Percentiles rank a stretch among this genome's conserved stretches.
These are phyloP conservation scores for Angomonas desouzai DNA, from an alignment of 208 protist species.

Conservation along the genomic window DNA sequence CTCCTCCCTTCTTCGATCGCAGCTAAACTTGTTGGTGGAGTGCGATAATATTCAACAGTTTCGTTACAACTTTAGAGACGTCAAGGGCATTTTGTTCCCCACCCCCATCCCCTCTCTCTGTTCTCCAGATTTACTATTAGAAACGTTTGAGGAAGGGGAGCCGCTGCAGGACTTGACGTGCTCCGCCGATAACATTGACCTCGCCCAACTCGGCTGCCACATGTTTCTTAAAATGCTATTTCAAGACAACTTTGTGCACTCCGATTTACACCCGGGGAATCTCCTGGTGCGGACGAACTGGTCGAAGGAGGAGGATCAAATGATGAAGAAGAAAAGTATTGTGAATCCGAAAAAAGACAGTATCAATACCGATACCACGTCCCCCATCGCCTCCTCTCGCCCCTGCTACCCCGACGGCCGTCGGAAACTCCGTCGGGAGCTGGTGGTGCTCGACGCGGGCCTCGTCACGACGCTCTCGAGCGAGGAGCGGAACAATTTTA, in stretches of 20 bases:
- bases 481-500: constrained; percentile 89
- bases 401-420: constrained; percentile 68
- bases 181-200: constrained; percentile 41
- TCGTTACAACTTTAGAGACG: constrained; percentile 7
- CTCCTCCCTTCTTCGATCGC: constrained; percentile 63
- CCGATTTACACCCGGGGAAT: constrained; percentile 93
- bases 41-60: constrained; percentile 80
- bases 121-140: constrained; percentile 70
- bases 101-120: constrained; percentile 57
- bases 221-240: constrained; percentile 96
- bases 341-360: neutral
- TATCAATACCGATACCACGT: constrained; percentile 3
- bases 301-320: constrained; percentile 12
- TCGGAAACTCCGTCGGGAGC: constrained; percentile 41
- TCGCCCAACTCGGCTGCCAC: constrained; percentile 82
- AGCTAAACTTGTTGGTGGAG: constrained; percentile 86
- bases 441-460: constrained; percentile 89
- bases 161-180: constrained; percentile 55
- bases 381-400: neutral
- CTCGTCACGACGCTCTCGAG: constrained; percentile 84
- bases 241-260: constrained; percentile 93
- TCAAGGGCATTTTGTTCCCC: constrained; percentile 61
- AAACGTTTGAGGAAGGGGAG: constrained; percentile 85
- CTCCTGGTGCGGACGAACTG: constrained; percentile 67
- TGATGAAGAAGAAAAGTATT: neutral